Evolutionary conservation across 2,329 filamentous ascomycete species (phyloP).

Genomic region (Botrytis squamosa): DNA sequence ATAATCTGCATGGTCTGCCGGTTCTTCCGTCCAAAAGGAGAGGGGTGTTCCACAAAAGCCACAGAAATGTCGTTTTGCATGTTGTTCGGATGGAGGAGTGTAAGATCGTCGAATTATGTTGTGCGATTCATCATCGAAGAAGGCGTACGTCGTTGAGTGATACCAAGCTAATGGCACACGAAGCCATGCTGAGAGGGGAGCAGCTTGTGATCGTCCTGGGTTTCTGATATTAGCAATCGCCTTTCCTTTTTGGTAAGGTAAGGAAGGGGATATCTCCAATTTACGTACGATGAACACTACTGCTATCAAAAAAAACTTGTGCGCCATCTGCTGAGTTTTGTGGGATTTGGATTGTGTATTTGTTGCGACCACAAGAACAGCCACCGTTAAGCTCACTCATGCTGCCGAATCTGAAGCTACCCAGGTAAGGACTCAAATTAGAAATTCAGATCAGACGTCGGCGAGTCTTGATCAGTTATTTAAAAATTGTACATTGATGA

Average conservation of each 20-base stretch:
- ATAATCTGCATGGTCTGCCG: conserved; percentile 68
- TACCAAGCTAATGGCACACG: conserved; percentile 81
- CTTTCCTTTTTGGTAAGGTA: neutral
- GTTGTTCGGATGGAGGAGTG: conserved; percentile 55
- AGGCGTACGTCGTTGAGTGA: conserved; percentile 70
- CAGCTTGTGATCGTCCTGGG: conserved; percentile 64
- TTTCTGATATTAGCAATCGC: conserved; percentile 9
- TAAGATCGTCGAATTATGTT: conserved; percentile 65
- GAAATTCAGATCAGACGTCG: neutral
- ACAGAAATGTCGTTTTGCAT: conserved; percentile 75
- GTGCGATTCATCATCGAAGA: conserved; percentile 75
- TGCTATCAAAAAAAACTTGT: conserved; percentile 63
- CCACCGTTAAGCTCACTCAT: conserved; percentile 51
- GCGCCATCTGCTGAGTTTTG: conserved; percentile 54
- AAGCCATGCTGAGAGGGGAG: conserved; percentile 76
- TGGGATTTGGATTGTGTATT: conserved; percentile 74
- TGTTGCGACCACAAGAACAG: conserved; percentile 83
- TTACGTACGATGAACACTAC: conserved; percentile 61
- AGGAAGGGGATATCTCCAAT: neutral
- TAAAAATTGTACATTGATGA: neutral
- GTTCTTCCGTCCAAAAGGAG: conserved; percentile 77
- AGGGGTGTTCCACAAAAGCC: conserved; percentile 88
- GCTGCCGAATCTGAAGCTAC: neutral
- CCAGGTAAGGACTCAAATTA: neutral
- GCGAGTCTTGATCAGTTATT: neutral